Conservation (phyloP, 2,329 filamentous ascomycete genomes). For the Ceratocystis colombiana region DNA sequence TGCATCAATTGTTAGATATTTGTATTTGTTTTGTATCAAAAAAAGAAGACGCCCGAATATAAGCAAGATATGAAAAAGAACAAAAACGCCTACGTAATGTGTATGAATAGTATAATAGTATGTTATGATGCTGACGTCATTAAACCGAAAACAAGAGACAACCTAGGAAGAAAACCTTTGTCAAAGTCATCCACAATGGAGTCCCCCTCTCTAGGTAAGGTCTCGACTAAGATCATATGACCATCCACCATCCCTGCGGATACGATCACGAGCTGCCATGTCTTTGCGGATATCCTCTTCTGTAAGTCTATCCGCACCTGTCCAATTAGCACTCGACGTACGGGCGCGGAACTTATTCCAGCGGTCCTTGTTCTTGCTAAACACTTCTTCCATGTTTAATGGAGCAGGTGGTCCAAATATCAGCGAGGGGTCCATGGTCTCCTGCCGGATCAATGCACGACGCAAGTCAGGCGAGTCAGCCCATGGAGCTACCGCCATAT, state of each 20-base stretch:
- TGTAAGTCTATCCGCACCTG: constrained; percentile 67
- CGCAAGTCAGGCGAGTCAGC: constrained; percentile 77
- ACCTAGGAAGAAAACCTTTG: background rate
- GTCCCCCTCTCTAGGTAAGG: constrained; percentile 33
- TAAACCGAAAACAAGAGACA: background rate
- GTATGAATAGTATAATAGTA: background rate
- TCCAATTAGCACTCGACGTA: constrained; percentile 94
- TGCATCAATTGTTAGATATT: background rate
- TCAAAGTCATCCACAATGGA: background rate
- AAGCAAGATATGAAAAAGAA: no score
- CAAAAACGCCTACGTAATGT: background rate
- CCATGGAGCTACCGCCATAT: constrained; percentile 48
- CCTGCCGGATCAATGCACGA: constrained; percentile 65
- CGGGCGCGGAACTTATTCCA: constrained; percentile 80
- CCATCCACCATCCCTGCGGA: constrained; percentile 80
- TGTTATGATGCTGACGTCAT: background rate
- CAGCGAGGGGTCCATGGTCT: constrained; percentile 69
- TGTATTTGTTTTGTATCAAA: background rate
- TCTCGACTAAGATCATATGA: constrained; percentile 52
- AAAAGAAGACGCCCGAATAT: background rate
- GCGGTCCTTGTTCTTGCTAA: constrained; percentile 75
- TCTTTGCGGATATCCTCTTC: constrained; percentile 79
- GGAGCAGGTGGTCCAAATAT: constrained; percentile 85
- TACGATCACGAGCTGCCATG: constrained; percentile 63
- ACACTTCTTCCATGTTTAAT: constrained; percentile 93